Conservation (phyloP, 2,329 filamentous ascomycete genomes). For the Diaporthe destruens region DNA sequence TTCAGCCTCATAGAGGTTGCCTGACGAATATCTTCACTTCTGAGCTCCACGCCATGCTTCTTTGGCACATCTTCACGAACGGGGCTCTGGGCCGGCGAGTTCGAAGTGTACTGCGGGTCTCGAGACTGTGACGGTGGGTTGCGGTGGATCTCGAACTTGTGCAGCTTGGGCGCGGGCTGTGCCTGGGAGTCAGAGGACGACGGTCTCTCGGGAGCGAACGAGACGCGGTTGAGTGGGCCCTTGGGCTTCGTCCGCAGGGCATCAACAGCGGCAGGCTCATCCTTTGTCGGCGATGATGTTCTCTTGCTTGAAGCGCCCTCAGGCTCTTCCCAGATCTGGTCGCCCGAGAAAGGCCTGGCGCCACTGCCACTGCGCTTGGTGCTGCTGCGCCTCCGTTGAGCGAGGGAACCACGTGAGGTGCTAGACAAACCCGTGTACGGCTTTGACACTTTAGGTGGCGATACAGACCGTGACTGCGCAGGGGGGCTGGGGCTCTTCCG, state of each 20-base stretch:
- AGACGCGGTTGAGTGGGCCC: slow-evolving; percentile 74
- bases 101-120: slow-evolving; percentile 83
- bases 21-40: slow-evolving; percentile 87
- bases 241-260: slow-evolving; percentile 71
- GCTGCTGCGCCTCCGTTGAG: slow-evolving; percentile 71
- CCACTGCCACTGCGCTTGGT: slow-evolving; percentile 78
- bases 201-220: slow-evolving; percentile 62
- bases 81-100: slow-evolving; percentile 55
- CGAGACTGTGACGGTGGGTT: slow-evolving; percentile 87
- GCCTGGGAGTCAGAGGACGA: slow-evolving; percentile 51
- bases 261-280: slow-evolving; percentile 49
- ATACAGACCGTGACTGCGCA: slow-evolving; percentile 51
- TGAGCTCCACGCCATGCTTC: slow-evolving; percentile 85
- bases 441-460: slow-evolving; percentile 51
- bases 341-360: slow-evolving; percentile 77
- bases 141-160: slow-evolving; percentile 76
- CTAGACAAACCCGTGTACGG: slow-evolving; percentile 57
- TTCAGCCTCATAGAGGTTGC: slow-evolving; percentile 91
- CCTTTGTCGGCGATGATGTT: slow-evolving; percentile 41
- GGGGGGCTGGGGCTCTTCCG: slow-evolving; percentile 40
- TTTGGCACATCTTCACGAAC: slow-evolving; percentile 61
- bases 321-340: slow-evolving; percentile 92
- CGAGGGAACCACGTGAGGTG: slow-evolving; percentile 52
- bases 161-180: slow-evolving; percentile 56
- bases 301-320: slow-evolving; percentile 58